Base-by-base conservation (phyloP, 2,329 filamentous ascomycete genomes). In the Talaromyces sp. region DNA sequence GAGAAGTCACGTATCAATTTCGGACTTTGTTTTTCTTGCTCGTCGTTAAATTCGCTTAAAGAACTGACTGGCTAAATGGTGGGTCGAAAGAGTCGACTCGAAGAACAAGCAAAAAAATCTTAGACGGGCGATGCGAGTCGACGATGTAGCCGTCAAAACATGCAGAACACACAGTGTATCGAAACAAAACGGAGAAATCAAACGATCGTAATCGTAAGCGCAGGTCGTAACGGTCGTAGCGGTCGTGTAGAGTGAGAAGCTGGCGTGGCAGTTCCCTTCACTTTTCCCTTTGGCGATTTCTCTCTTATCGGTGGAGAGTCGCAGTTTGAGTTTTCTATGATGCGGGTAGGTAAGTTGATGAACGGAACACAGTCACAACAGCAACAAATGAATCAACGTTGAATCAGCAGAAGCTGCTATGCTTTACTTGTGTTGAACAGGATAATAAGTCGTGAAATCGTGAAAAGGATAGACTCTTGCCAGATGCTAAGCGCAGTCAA, bases 171-270 rank as follows among this genome's bases (percentile, higher is more conserved):
- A 55, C 58, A 61, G 37, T 57, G 58, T 62, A 31, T 60, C 72
- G 33, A 48, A 65, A 56, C 12, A 65, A 40, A 56, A 60, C 33
- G 35, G 21, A 54, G 21, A 35, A 57, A 52, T 54, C 25, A 58
- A 62, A 59, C 46, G 60, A 60, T 64, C 25, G 65, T 64, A 48
- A 63, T 67, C 64, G 65, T 67, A 61, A 57, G 61, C 37, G 50
- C 44, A 61, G 50, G 58, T 70, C 69, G 69, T 70, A 67, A 70
- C 68, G 70, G 69, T 75, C 72, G 72, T 74, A 66, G 71, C 69
- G 69, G 69, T 71, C 68, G 68, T 70, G 54, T 46, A 60, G 60
- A 52, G 23, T 16, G n/a, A 18, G 31, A 14, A 33, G 61, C 21
- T 8, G n/a, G 52, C 25, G 44, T 2, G n/a, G 40, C 61, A 59